Percentiles rank a stretch among this genome's conserved stretches.
Conservation (phyloP, 208 protist genomes). For the Herpetomonas muscarum region DNA sequence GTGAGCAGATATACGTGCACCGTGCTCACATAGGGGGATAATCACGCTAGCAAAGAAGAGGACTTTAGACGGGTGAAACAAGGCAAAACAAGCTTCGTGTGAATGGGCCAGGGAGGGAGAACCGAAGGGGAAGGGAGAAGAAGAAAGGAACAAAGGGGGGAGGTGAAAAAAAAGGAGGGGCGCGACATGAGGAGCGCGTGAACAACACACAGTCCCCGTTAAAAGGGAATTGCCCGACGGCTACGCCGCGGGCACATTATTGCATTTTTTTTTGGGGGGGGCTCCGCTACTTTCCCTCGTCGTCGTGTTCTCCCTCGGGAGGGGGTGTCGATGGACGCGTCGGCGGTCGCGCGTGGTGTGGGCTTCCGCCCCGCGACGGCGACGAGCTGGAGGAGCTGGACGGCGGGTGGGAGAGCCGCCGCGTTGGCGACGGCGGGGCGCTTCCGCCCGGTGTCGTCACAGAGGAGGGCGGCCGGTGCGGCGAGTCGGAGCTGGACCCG, state of each 20-base stretch:
- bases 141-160: not conserved
- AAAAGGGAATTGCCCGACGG: not conserved
- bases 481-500: not conserved
- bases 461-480: not conserved
- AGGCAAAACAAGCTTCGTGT: not conserved
- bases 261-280: no score
- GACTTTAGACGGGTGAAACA: not conserved
- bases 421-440: not conserved
- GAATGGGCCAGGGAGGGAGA: not conserved
- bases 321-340: no score
- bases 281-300: no score
- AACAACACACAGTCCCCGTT: not conserved
- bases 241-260: no score
- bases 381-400: not conserved
- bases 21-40: no score
- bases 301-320: no score
- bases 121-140: not conserved
- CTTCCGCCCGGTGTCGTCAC: not conserved
- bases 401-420: not conserved
- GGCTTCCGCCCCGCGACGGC: not conserved
- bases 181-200: not conserved
- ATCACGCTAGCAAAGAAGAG: no score
- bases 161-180: constrained; percentile 7
- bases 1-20: no score
- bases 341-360: no score